phyloP scores from a whole-genome alignment of 352 stramenopile species.

The Phytophthora sp. region DNA sequence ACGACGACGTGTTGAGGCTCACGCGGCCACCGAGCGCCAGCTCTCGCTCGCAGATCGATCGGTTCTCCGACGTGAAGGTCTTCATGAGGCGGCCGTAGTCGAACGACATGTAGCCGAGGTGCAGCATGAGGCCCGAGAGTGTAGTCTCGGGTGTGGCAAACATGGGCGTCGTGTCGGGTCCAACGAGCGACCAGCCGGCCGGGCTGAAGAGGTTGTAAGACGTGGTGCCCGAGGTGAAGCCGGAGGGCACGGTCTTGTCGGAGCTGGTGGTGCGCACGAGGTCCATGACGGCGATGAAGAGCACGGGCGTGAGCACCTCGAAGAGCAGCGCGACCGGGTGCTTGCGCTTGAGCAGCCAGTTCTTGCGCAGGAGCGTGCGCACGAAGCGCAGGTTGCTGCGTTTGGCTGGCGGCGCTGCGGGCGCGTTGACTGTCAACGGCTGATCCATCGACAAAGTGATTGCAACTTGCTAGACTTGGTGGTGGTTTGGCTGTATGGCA shows the following conservation, averaged over 20 bases:
- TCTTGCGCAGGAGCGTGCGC: conserved; percentile 73
- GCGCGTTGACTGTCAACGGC: conserved; percentile 20
- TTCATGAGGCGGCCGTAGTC: conserved; percentile 37
- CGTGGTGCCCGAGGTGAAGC: conserved; percentile 37
- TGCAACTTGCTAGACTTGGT: too few species aligned
- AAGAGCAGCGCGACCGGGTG: conserved; percentile 53
- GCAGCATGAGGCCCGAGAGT: conserved; percentile 60
- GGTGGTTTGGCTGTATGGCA: background rate
- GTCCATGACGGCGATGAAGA: conserved; percentile 67
- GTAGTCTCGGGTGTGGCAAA: conserved; percentile 65
- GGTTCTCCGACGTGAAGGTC: conserved; percentile 37
- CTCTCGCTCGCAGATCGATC: conserved; percentile 26
- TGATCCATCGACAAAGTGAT: too few species aligned
- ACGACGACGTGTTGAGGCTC: conserved; percentile 33
- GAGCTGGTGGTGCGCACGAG: conserved; percentile 51
- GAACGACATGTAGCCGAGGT: conserved; percentile 43
- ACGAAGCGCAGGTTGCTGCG: conserved; percentile 50
- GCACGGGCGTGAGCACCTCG: conserved; percentile 64
- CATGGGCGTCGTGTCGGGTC: conserved; percentile 31
- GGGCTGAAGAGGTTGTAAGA: conserved; percentile 55
- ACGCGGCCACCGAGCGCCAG: conserved; percentile 16
- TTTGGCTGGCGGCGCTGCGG: background rate
- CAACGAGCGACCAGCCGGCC: conserved; percentile 38
- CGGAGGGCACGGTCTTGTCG: conserved; percentile 38
- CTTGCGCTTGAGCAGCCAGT: conserved; percentile 80